These are phyloP conservation scores for Phytopythium mirpurense DNA, from an alignment of 352 stramenopile species.

Conservation along the genomic window DNA sequence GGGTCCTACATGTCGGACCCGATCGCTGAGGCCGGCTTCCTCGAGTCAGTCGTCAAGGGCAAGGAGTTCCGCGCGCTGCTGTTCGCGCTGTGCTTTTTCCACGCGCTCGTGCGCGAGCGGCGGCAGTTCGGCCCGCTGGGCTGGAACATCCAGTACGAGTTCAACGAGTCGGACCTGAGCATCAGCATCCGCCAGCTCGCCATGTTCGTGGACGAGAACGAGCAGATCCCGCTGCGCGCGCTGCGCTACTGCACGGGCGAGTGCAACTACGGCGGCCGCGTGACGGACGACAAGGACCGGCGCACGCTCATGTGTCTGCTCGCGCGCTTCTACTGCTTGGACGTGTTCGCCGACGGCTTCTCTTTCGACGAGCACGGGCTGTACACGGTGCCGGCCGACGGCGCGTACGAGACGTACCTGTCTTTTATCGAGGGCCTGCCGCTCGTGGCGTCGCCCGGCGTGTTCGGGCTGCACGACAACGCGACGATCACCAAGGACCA, in stretches of 20 bases:
- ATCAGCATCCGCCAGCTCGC: conserved; percentile 91
- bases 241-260: conserved; percentile 79
- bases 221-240: conserved; percentile 76
- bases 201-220: conserved; percentile 91
- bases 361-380: conserved; percentile 60
- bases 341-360: conserved; percentile 58
- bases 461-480: conserved; percentile 94
- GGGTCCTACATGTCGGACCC: conserved; percentile 91
- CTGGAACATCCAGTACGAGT: conserved; percentile 97
- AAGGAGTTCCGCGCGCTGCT: conserved; percentile 85
- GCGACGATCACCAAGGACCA: conserved; percentile 93
- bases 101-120: conserved; percentile 91
- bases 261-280: conserved; percentile 83
- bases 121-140: conserved; percentile 90
- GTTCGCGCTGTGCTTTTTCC: conserved; percentile 90
- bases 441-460: conserved; percentile 81
- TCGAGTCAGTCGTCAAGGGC: conserved; percentile 74
- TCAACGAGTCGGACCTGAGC: conserved; percentile 92
- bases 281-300: conserved; percentile 84
- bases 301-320: conserved; percentile 70
- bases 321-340: conserved; percentile 67
- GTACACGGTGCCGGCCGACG: conserved; percentile 74
- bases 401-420: conserved; percentile 69
- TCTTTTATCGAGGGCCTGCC: conserved; percentile 86
- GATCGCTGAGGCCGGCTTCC: conserved; percentile 86